Base-by-base conservation (phyloP, 192 early-diverging fungal genomes). In the Pilaira anomala region DNA sequence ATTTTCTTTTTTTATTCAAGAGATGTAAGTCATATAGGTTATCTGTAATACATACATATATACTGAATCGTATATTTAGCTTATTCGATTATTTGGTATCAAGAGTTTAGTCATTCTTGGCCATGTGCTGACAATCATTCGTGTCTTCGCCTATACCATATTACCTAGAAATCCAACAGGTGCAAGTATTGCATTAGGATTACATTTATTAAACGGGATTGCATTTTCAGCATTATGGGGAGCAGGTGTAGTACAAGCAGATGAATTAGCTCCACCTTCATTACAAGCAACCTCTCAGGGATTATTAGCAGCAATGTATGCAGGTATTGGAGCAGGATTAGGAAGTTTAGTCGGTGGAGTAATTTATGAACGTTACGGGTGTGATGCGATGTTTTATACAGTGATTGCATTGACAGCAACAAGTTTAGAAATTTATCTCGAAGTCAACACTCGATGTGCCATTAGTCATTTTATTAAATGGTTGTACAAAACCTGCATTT, bases 161-260 rank as follows among this genome's bases (percentile, higher is more conserved):
- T 40, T 76, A 51, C 66, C 74, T 21, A 75, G 44, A 53, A 54
- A 68, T 16, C 55, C 57, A 11, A 63, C 36, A 33, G 65, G 67
- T 22, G 71, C 74, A 26, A 60, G 44, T 57, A 57, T 76, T 30
- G 77, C 74, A 39, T 67, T 78, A n/a, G 60, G 63, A 3, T 49
- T 76, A 18, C 74, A 78, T 50, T 56, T 76, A 24, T 45, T 78
- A 13, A 78, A 78, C 61, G 77, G 73, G 2, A 75, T 78, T 25
- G 76, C 73, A 59, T 78, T 78, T 65, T 76, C 76, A 11, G 66
- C 76, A 13, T 42, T 78, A 26, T 78, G 76, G 76, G 70, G 70
- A 41, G 70, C 74, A 18, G 76, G 74, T 24, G 76, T 78, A 2
- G 74, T 72, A 7, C 73, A 78, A 46, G 66, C 74, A 3, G 74